Evolutionary conservation across 2,329 filamentous ascomycete species (phyloP), one percentile per base, ranked within the genome.

Genomic region (Diaporthe caulivora): DNA sequence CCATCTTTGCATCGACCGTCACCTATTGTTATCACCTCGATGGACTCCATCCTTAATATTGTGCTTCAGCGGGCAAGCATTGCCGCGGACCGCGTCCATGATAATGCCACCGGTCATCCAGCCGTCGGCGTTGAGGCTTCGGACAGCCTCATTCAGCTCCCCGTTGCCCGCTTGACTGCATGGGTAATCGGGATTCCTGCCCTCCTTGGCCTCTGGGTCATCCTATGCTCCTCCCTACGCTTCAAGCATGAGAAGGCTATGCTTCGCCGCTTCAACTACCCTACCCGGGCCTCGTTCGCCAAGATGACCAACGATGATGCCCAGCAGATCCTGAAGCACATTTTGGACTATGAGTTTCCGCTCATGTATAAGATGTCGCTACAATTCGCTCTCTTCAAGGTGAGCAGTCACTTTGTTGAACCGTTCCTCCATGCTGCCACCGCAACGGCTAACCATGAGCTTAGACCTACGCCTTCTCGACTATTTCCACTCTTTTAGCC

Each of bases 231-330:
- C n/a, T 42, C 77, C 9, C 73, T 86, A 34, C 81, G 84, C 44
- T 86, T 84, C 76, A 81, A 78, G 42, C 76, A 80, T 40, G 77
- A 84, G 70, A 78, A 78, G 18, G 72, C 76, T 18, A 72, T 82
- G 72, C 79, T 77, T n/a, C 76, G 77, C 54, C 77, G 77, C 40
- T 79, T 81, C 75, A 76, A 78, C 26, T 85, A 80, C 72, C 74
- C 79, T 6, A 79, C 83, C 74, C 82, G 83, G 17, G 75, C 75
- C 11, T 84, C 84, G 6, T 71, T 86, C 11, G 77, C 80, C 13
- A 75, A 77, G 67, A 86, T 86, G 85, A 85, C 83, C 21, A 81
- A 82, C 54, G 75, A 81, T 74, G 83, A 88, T 67, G 86, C 87
- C 8, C 84, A 86, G 72, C 80, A 82, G 71, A 85, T 88, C 74